Conservation (phyloP, 2,329 filamentous ascomycete genomes). For the Eurotiales sp. region DNA sequence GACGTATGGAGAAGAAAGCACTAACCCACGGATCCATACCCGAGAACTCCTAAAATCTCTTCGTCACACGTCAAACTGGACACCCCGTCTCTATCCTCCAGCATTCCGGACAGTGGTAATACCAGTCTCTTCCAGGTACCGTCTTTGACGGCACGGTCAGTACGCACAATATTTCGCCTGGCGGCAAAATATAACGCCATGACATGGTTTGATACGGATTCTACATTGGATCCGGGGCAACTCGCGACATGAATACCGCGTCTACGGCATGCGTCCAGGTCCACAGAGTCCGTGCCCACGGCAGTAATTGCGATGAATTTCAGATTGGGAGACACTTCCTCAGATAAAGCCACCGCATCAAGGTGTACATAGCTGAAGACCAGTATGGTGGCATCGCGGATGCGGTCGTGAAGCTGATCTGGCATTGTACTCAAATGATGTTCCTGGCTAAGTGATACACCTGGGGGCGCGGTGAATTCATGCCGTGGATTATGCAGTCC, state of each 20-base stretch:
- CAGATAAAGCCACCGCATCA: conserved; percentile 36
- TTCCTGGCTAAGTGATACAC: conserved; percentile 30
- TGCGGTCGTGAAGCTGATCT: conserved; percentile 37
- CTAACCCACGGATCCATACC: conserved; percentile 47
- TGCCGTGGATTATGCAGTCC: conserved; percentile 39
- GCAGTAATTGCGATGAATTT: conserved; percentile 45
- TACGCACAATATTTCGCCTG: conserved; percentile 38
- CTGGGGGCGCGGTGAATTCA: conserved; percentile 42
- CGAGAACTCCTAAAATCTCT: conserved; percentile 49
- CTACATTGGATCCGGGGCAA: conserved; percentile 46
- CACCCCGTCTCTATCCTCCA: conserved; percentile 22
- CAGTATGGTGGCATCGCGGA: conserved; percentile 46
- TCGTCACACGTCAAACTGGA: conserved; percentile 46
- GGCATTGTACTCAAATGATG: conserved; percentile 33
- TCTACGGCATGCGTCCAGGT: conserved; percentile 41
- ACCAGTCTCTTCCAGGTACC: conserved; percentile 39
- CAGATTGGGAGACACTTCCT: conserved; percentile 42
- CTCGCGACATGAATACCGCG: conserved; percentile 46
- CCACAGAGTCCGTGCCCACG: conserved; percentile 47
- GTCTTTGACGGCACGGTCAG: conserved; percentile 33
- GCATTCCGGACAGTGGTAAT: conserved; percentile 31
- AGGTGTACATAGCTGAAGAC: conserved; percentile 36
- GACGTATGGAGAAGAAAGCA: conserved; percentile 6
- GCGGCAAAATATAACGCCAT: conserved; percentile 49
- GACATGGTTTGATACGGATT: conserved; percentile 49